Percentiles rank a stretch among this genome's conserved stretches.
Evolutionary conservation across 331 rosid species (phyloP).

Genomic region (Erythrophleum ivorense): DNA sequence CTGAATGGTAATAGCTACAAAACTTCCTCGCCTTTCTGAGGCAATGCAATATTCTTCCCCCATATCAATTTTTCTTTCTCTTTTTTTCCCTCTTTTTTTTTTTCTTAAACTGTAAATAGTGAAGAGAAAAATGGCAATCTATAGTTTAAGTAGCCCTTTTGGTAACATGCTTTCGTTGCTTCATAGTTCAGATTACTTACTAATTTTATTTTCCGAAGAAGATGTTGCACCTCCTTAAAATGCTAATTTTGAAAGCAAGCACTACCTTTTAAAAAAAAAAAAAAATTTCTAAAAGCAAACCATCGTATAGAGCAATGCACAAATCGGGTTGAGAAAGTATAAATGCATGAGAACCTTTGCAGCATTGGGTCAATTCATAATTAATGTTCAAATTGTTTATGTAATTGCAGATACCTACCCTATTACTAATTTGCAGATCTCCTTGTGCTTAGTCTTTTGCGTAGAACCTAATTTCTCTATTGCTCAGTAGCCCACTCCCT

Average conservation of each 20-base stretch:
- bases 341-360: not conserved
- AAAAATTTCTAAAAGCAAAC: not conserved
- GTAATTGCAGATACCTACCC: not conserved
- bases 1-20: slow-evolving; percentile 5
- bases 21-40: not conserved
- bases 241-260: not conserved
- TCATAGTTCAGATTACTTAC: not conserved
- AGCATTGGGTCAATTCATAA: not conserved
- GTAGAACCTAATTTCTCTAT: no score
- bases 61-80: not conserved
- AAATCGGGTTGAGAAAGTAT: not conserved
- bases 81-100: no score
- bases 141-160: not conserved
- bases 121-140: not conserved
- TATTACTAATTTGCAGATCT: no score
- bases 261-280: no score
- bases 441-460: no score
- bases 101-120: not conserved
- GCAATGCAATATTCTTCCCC: not conserved
- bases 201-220: not conserved
- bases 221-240: not conserved
- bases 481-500: no score
- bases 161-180: slow-evolving; percentile 3
- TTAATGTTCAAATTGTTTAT: not conserved
- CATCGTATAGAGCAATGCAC: not conserved